These are phyloP conservation scores for Arachis monticola DNA, from an alignment of 331 rosid genomes.

Conservation along the genomic window DNA sequence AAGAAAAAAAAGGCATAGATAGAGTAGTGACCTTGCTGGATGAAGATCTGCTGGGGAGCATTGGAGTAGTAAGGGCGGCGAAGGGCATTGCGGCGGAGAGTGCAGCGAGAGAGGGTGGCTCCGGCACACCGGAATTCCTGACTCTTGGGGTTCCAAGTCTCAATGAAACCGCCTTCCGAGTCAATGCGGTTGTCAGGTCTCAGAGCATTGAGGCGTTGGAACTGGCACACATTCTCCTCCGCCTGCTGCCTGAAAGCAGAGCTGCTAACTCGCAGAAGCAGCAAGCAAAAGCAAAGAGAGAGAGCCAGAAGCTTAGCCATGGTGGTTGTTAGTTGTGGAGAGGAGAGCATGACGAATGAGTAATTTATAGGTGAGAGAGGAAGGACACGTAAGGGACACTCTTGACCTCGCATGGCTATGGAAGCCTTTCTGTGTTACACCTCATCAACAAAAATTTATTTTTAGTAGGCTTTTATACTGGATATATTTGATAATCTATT, in stretches of 20 bases:
- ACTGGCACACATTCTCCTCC: constrained; percentile 52
- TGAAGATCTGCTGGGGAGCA: constrained; percentile 55
- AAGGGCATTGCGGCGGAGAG: constrained; percentile 58
- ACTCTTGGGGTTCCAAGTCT: constrained; percentile 68
- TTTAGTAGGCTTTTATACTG: too few relatives aligned
- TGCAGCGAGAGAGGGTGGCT: constrained; percentile 54
- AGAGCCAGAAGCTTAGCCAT: constrained; percentile 59
- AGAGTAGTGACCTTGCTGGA: constrained; percentile 50
- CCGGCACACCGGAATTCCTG: constrained; percentile 59
- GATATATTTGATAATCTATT: too few relatives aligned
- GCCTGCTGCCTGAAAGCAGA: constrained; percentile 29
- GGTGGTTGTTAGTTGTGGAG: not conserved
- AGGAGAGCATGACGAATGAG: constrained; percentile 30
- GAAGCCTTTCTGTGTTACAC: too few relatives aligned
- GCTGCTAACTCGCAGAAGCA: constrained; percentile 51
- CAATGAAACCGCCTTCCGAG: constrained; percentile 67
- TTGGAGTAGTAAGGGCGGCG: constrained; percentile 62
- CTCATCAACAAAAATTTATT: too few relatives aligned
- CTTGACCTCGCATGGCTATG: too few relatives aligned
- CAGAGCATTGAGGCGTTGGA: constrained; percentile 51
- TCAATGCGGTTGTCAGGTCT: constrained; percentile 54
- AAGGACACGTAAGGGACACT: too few relatives aligned
- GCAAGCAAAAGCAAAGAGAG: constrained; percentile 50
- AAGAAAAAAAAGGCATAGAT: not conserved
- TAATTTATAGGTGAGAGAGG: constrained; percentile 49